These are phyloP conservation scores for Penstemon davidsonii DNA, from an alignment of 257 asterid species.

Conservation along the genomic window DNA sequence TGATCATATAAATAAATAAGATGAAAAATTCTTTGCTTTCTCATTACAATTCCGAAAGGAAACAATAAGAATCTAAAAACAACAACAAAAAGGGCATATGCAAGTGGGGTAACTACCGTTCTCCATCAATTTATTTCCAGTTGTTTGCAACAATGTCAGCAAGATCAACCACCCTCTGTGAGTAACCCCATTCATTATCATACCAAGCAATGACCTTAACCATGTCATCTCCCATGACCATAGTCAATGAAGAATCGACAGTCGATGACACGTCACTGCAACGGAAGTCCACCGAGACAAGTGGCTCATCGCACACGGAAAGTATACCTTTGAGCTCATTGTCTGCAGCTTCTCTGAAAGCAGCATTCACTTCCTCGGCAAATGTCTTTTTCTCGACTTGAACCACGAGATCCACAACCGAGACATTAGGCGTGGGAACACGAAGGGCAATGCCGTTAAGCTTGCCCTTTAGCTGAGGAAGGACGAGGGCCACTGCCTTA, in stretches of 20 bases:
- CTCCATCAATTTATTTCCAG: slow-evolving; percentile 56
- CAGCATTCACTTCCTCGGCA: slow-evolving; percentile 94
- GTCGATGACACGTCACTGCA: slow-evolving; percentile 95
- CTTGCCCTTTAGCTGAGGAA: slow-evolving; percentile 88
- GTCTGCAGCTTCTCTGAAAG: slow-evolving; percentile 75
- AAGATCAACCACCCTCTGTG: slow-evolving; percentile 99
- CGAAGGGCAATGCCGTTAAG: slow-evolving; percentile 98
- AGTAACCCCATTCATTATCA: slow-evolving; percentile 98
- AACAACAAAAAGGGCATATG: background rate
- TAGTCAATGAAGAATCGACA: slow-evolving; percentile 76
- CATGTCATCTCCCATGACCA: slow-evolving; percentile 99
- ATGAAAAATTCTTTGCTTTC: slow-evolving; percentile 41
- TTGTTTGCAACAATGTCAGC: slow-evolving; percentile 93
- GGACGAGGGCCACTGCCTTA: slow-evolving; percentile 92
- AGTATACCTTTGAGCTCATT: slow-evolving; percentile 79
- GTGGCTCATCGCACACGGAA: slow-evolving; percentile 87
- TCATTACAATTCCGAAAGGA: slow-evolving; percentile 42
- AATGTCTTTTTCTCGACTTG: slow-evolving; percentile 93
- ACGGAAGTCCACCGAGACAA: slow-evolving; percentile 86
- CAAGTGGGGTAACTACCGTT: background rate
- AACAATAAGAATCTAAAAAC: slow-evolving; percentile 42
- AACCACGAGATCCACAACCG: slow-evolving; percentile 87
- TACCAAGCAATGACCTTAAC: slow-evolving; percentile 98
- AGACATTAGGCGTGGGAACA: slow-evolving; percentile 94
- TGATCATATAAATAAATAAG: slow-evolving; percentile 7